Conservation (phyloP, 2,329 filamentous ascomycete species). For the Periconia sp. region DNA sequence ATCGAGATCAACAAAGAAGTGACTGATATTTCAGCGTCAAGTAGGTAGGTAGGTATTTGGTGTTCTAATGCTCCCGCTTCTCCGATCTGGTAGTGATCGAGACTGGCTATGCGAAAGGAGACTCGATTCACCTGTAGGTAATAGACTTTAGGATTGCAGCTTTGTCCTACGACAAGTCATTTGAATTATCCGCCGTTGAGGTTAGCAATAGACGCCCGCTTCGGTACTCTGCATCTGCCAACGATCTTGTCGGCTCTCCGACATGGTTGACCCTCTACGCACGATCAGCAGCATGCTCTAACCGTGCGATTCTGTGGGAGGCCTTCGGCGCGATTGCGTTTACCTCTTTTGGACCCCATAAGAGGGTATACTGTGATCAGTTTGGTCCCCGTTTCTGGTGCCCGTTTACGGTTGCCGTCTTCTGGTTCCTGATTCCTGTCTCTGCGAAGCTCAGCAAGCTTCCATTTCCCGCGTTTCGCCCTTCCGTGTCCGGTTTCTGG, state of each 20-base stretch:
- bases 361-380: not conserved
- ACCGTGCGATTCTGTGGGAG: not conserved
- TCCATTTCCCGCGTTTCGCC: not conserved
- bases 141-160: no score
- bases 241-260: not conserved
- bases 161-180: no score
- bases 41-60: not conserved
- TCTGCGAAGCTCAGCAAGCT: slow-evolving; percentile 1
- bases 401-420: not conserved
- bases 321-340: not conserved
- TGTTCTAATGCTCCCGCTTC: not conserved
- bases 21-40: not conserved
- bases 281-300: no score
- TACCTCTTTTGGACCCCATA: not conserved
- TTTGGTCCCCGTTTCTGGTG: not conserved
- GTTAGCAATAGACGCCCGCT: not conserved
- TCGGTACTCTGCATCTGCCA: slow-evolving; percentile 1
- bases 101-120: not conserved
- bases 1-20: not conserved
- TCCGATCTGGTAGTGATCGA: not conserved
- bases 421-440: not conserved
- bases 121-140: no score
- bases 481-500: slow-evolving; percentile 1
- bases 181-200: not conserved
- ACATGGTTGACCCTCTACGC: no score